Evolutionary conservation across 73 alveolate genomes (phyloP).

Genomic region (Tetrahymena malaccensis): DNA sequence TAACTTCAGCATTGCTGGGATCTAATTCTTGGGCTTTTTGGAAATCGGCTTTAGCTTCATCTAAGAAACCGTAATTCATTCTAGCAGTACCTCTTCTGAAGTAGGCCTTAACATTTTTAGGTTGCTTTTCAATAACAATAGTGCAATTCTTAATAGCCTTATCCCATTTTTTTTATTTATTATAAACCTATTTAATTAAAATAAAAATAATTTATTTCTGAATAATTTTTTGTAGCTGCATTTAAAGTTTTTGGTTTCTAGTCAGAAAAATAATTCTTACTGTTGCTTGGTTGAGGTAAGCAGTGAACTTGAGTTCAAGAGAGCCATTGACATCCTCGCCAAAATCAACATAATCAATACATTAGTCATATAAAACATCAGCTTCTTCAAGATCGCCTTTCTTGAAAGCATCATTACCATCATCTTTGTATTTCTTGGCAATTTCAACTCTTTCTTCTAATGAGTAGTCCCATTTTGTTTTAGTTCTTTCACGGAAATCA

Average conservation of each 20-base stretch:
- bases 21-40: conserved; percentile 55
- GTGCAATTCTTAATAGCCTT: conserved; percentile 48
- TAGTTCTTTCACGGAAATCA: conserved; percentile 58
- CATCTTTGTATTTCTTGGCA: conserved; percentile 72
- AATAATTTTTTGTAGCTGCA: background rate
- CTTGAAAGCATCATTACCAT: conserved; percentile 77
- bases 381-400: conserved; percentile 64
- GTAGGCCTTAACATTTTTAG: conserved; percentile 53
- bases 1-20: conserved; percentile 61
- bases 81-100: conserved; percentile 63
- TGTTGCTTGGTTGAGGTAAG: conserved; percentile 22
- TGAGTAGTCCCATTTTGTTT: conserved; percentile 74
- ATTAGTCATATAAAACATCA: conserved; percentile 32
- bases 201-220: conserved; percentile 4
- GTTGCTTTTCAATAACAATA: conserved; percentile 56
- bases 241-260: conserved; percentile 1
- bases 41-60: conserved; percentile 60
- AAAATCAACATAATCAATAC: conserved; percentile 10
- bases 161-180: conserved; percentile 48
- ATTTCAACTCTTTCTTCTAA: conserved; percentile 72
- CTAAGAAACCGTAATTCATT: conserved; percentile 33
- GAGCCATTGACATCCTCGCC: conserved; percentile 18
- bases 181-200: conserved; percentile 10
- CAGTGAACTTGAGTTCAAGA: conserved; percentile 22
- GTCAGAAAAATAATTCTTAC: conserved; percentile 21